These are phyloP conservation scores for Arachis hypogaea DNA, from an alignment of 306 rosid species.

Conservation along the genomic window DNA sequence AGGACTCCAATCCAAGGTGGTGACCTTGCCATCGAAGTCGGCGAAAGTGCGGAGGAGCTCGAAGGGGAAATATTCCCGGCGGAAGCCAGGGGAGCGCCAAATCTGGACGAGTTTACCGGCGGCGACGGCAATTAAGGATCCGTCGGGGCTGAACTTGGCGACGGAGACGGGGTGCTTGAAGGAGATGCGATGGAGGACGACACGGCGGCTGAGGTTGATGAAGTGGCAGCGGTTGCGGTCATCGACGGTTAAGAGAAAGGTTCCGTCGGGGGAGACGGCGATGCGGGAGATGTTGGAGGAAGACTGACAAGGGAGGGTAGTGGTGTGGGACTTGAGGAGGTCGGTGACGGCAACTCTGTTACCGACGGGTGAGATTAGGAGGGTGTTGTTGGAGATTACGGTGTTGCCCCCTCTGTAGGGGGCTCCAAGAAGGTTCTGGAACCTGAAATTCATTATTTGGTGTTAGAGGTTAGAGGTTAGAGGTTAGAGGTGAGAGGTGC, in stretches of 20 bases:
- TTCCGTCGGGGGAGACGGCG: constrained; percentile 80
- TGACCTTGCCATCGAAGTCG: constrained; percentile 60
- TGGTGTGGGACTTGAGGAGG: constrained; percentile 71
- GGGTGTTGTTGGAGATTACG: constrained; percentile 61
- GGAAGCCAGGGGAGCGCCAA: constrained; percentile 87
- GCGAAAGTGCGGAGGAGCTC: constrained; percentile 74
- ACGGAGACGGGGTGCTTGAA: constrained; percentile 71
- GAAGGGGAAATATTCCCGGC: constrained; percentile 67
- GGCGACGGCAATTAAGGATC: constrained; percentile 67
- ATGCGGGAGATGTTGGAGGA: constrained; percentile 77
- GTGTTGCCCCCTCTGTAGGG: constrained; percentile 94
- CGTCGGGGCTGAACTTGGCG: constrained; percentile 69
- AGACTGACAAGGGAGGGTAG: constrained; percentile 75
- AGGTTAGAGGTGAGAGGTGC: neutral
- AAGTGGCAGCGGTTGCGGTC: constrained; percentile 74
- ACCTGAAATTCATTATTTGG: constrained; percentile 73
- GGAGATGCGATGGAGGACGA: constrained; percentile 77
- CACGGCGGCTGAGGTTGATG: constrained; percentile 88
- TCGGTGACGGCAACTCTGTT: constrained; percentile 81
- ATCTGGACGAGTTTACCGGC: constrained; percentile 79
- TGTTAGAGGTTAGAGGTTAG: neutral
- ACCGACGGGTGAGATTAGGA: constrained; percentile 85
- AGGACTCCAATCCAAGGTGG: constrained; percentile 80
- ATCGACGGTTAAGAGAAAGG: constrained; percentile 78
- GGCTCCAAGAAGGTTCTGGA: constrained; percentile 92